Evolutionary conservation across 2,329 filamentous ascomycete genomes (phyloP), one percentile per base, ranked within the genome.

Genomic region (Pseudocercospora vitis): DNA sequence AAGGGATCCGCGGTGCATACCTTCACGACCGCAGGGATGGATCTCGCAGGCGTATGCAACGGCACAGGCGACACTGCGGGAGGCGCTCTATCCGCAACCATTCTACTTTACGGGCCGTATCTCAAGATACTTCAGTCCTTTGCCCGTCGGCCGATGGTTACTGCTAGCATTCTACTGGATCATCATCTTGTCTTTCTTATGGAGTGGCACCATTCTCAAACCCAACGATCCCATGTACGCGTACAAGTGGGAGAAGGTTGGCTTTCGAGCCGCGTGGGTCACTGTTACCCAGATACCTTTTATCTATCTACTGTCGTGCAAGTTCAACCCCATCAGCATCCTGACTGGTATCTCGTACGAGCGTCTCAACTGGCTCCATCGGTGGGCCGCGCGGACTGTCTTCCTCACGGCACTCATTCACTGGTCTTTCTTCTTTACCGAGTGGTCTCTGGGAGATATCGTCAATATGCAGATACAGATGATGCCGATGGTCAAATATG

Each of bases 201-300:
- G 67, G 67, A 63, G 54, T 40, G 59, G 63, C 42, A 63, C 60
- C 1, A 67, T 69, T 26, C 48, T 69, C n/a, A 55, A 55, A 9
- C 52, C 52, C 11, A 54, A 53, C 26, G 62, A 65, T 39, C 51
- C 58, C 4, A 61, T 65, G 53, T 66, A 68, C 49, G 56, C 59
- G 7, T 69, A 68, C 52, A 66, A 65, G 29, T 68, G 65, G 64
- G 84, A 87, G 67, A 81, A 83, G 55, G 80, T 87, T 52, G 85
- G 81, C 4, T 87, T 82, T 66, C 81, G 85, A 52, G 85, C 84
- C 59, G 85, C 83, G 14, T 87, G 85, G 84, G 76, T 86, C 21
- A 79, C 81, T 7, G 72, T 85, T 40, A 82, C 78, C 2, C 85
- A 87, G 67, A 76, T 87, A 35, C 84, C 84, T 0, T 73, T 87